Base-by-base conservation (phyloP, 768 basidiomycete genomes). In the Lyophyllum atratum region DNA sequence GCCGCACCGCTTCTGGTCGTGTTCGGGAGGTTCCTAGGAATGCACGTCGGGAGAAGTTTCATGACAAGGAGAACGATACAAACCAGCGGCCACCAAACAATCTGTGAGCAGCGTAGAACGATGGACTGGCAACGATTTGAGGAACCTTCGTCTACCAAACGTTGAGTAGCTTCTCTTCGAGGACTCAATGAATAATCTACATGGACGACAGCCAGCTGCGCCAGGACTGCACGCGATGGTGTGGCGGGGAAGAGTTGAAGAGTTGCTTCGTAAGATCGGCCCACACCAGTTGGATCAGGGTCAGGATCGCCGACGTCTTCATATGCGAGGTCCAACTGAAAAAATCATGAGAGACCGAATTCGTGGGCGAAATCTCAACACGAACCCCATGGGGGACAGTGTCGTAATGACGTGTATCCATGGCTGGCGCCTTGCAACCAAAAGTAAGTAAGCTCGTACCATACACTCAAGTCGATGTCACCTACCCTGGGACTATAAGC, bases 241-340 rank as follows among this genome's bases (percentile, higher is more conserved):
- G 75, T 76, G 0, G 68, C 61, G 5, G 65, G 39, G 59, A 73
- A 68, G n/a, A 76, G 60, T 55, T 75, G 71, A n/a, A 76, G 42
- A 11, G 68, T 63, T 10, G 64, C 62, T 56, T 75, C 74, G 50
- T 74, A 75, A 1, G 73, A 75, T 19, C 73, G 66, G n/a, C 75
- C 75, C 12, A 75, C 63, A 31, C 75, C 75, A 5, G 62, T 66
- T 17, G 74, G 75, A 28, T 68, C 67, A 8, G 74, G 75, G 46
- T 75, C 67, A 0, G 75, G 75, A 48, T 76, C 59, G 2, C 74
- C 75, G 5, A 76, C 73, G 42, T 76, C 75, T 59, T 76, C 75
- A 52, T 76, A 75, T 10, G 74, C 57, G 9, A 76, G 67, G 43
- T 76, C 73, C 14, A 76, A 62, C 74, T 76, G 50, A 10, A 12